Evolutionary conservation across 2,329 filamentous ascomycete species (phyloP).

Genomic region (Claviceps pusilla): DNA sequence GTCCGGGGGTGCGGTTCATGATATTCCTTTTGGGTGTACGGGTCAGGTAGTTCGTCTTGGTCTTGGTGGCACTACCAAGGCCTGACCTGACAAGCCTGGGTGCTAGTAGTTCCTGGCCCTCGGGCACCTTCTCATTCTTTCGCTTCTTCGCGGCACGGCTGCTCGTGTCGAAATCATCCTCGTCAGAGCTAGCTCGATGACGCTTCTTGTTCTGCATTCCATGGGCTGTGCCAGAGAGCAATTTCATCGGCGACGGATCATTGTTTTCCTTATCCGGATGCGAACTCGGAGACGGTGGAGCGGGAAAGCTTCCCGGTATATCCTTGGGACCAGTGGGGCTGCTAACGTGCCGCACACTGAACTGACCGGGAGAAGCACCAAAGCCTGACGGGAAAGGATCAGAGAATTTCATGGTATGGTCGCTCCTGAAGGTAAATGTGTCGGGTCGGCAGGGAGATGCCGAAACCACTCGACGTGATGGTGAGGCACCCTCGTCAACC

Average conservation of each 20-base stretch:
- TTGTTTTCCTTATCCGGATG: constrained; percentile 42
- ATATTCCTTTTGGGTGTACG: constrained; percentile 13
- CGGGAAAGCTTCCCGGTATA: constrained; percentile 44
- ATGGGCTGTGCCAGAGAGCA: constrained; percentile 38
- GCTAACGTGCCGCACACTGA: constrained; percentile 45
- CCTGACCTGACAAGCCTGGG: constrained; percentile 28
- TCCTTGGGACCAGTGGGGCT: constrained; percentile 29
- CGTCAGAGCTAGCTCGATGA: constrained; percentile 40
- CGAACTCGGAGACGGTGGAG: constrained; percentile 14
- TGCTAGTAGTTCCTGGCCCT: constrained; percentile 38
- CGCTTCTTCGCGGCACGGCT: constrained; percentile 44
- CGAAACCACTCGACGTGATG: constrained; percentile 12
- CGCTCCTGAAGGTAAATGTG: constrained; percentile 50
- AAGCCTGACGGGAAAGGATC: constrained; percentile 34
- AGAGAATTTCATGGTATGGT: constrained; percentile 47
- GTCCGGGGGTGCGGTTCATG: constrained; percentile 4
- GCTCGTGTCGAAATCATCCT: constrained; percentile 33
- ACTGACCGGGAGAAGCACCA: constrained; percentile 41
- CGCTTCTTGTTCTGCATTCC: constrained; percentile 54
- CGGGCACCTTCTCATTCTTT: constrained; percentile 32
- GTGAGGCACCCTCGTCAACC: constrained; percentile 10
- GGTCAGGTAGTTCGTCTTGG: constrained; percentile 22
- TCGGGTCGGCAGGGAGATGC: constrained; percentile 32
- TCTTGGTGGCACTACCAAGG: constrained; percentile 20
- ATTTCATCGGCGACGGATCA: constrained; percentile 20